Conservation (phyloP, 805 yeast genomes). For the Lachancea sp. region DNA sequence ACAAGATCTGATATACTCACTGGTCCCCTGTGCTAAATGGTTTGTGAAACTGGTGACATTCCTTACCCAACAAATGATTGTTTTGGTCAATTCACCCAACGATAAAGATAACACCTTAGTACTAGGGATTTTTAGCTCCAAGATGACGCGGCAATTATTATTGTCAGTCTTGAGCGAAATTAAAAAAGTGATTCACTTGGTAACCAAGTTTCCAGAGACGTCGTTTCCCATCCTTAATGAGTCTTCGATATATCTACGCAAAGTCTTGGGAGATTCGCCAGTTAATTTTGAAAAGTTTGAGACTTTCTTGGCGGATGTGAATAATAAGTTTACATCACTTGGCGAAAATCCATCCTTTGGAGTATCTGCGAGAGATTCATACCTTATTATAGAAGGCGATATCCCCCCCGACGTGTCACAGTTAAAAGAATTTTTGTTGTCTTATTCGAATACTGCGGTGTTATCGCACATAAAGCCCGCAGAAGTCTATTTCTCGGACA, state of each 20-base stretch:
- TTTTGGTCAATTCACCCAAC: conserved; percentile 32
- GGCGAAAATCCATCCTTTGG: conserved; percentile 24
- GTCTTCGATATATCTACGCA: conserved; percentile 28
- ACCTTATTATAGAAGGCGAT: conserved; percentile 54
- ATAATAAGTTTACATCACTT: conserved; percentile 25
- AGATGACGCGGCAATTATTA: conserved; percentile 62
- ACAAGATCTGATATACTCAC: conserved; percentile 55
- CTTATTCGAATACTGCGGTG: conserved; percentile 25
- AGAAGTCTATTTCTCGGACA: conserved; percentile 28
- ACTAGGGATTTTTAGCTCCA: conserved; percentile 55
- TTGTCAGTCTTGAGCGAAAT: conserved; percentile 62
- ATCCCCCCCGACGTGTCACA: conserved; percentile 41
- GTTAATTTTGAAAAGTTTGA: conserved; percentile 52
- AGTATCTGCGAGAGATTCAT: conserved; percentile 25
- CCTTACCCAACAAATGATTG: conserved; percentile 64
- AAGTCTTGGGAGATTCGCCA: conserved; percentile 40
- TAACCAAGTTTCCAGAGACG: conserved; percentile 51
- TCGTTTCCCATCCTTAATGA: conserved; percentile 35
- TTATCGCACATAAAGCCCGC: conserved; percentile 28
- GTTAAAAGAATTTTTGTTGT: conserved; percentile 26
- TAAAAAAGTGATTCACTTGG: conserved; percentile 50
- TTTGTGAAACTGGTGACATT: conserved; percentile 69
- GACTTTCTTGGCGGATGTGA: conserved; percentile 55
- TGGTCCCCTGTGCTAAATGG: conserved; percentile 83
- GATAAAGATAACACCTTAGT: conserved; percentile 38